Evolutionary conservation across 2,329 filamentous ascomycete genomes (phyloP).

Genomic region (Trichophyton rubrum): DNA sequence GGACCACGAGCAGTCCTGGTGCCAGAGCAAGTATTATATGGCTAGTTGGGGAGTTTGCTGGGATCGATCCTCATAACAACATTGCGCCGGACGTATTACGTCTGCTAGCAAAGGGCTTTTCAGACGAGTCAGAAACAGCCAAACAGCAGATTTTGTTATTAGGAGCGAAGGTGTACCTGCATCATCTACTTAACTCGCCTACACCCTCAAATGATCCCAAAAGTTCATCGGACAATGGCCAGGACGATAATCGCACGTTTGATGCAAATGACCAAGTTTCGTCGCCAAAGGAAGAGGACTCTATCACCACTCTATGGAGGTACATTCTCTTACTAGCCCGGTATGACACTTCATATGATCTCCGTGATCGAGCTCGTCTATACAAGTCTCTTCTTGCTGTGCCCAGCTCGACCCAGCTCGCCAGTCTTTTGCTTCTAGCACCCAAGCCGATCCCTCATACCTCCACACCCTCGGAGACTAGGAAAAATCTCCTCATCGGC

Average conservation of each 20-base stretch:
- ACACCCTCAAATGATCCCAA: constrained; percentile 10
- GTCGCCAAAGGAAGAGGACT: constrained; percentile 37
- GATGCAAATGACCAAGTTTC: constrained; percentile 9
- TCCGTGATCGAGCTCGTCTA: constrained; percentile 78
- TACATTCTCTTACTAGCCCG: constrained; percentile 75
- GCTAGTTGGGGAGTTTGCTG: constrained; percentile 90
- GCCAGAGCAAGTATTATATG: constrained; percentile 92
- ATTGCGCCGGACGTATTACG: constrained; percentile 87
- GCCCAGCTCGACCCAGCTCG: constrained; percentile 65
- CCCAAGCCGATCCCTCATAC: constrained; percentile 89
- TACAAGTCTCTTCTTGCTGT: constrained; percentile 74
- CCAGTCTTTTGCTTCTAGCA: constrained; percentile 77
- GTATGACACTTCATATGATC: constrained; percentile 89
- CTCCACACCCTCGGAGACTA: constrained; percentile 73
- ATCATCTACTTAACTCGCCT: constrained; percentile 48
- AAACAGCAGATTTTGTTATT: constrained; percentile 86
- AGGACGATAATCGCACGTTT: constrained; percentile 10
- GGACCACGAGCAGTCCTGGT: constrained; percentile 73
- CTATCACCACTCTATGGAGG: constrained; percentile 66
- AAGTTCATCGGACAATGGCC: not conserved
- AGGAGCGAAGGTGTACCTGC: constrained; percentile 91
- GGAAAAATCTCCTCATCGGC: constrained; percentile 66
- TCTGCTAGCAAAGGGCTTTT: constrained; percentile 74
- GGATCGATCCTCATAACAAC: constrained; percentile 65
- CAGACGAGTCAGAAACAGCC: constrained; percentile 68